A percentile compares a stretch with the other conserved stretches of the same genome.
Evolutionary conservation across 2,329 filamentous ascomycete species (phyloP).

Genomic region (Chaetothyriales sp.): DNA sequence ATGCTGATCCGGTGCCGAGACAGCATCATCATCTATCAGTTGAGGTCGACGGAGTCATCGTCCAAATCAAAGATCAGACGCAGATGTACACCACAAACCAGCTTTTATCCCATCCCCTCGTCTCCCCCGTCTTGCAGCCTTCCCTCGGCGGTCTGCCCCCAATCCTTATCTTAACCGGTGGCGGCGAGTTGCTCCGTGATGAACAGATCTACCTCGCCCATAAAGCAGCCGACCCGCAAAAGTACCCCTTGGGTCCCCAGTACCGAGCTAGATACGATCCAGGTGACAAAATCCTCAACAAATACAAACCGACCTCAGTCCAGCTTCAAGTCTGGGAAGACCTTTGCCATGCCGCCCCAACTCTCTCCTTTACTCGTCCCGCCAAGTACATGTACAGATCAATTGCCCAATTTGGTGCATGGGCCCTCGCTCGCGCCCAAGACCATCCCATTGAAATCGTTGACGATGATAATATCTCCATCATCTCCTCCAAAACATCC

Average conservation of each 20-base stretch:
- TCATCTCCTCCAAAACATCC: slow-evolving; percentile 52
- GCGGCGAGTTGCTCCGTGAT: slow-evolving; percentile 77
- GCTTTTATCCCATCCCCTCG: slow-evolving; percentile 70
- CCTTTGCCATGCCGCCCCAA: slow-evolving; percentile 81
- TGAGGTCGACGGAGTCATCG: slow-evolving; percentile 53
- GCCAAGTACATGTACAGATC: slow-evolving; percentile 93
- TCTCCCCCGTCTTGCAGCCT: slow-evolving; percentile 77
- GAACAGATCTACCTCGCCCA: slow-evolving; percentile 93
- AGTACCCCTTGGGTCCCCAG: slow-evolving; percentile 56
- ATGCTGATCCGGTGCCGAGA: slow-evolving; percentile 17
- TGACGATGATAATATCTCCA: slow-evolving; percentile 62
- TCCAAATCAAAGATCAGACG: slow-evolving; percentile 80
- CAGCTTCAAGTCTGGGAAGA: slow-evolving; percentile 95
- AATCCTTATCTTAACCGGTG: slow-evolving; percentile 71
- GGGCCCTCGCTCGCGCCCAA: slow-evolving; percentile 75
- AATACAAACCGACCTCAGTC: slow-evolving; percentile 73
- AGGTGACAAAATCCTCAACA: slow-evolving; percentile 39
- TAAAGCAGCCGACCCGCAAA: slow-evolving; percentile 72
- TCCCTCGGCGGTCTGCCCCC: slow-evolving; percentile 83
- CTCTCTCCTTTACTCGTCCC: slow-evolving; percentile 87
- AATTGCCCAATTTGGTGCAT: slow-evolving; percentile 84
- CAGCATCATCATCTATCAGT: slow-evolving; percentile 41
- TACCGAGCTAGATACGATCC: slow-evolving; percentile 51
- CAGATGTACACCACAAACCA: slow-evolving; percentile 79
- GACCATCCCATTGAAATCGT: slow-evolving; percentile 65